A percentile compares a stretch with the other conserved stretches of the same genome.
phyloP scores from a whole-genome alignment of 176 grass and related monocot species.

The Phoenix roebelenii region DNA sequence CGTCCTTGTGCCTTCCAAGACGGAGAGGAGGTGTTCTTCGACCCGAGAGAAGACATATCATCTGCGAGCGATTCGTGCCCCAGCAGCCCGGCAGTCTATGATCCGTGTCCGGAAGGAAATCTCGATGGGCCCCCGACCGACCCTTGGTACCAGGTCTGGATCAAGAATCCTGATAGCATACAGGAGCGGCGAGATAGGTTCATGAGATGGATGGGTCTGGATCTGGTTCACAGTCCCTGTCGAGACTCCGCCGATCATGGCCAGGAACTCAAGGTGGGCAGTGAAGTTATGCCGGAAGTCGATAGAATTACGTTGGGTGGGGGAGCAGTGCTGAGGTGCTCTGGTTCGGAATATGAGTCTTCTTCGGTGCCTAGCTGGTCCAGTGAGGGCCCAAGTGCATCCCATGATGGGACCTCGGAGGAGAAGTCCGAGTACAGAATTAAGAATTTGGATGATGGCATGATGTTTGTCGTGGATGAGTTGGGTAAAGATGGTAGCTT shows the following conservation, averaged over 20 bases:
- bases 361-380: conserved; percentile 28
- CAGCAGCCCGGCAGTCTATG: conserved; percentile 22
- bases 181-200: conserved; percentile 47
- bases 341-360: conserved; percentile 5
- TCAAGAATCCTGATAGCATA: conserved; percentile 35
- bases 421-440: conserved; percentile 32
- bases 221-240: background rate
- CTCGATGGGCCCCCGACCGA: conserved; percentile 11
- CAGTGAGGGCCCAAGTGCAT: conserved; percentile 14
- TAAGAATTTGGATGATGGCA: conserved; percentile 75
- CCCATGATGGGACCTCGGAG: background rate
- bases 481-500: conserved; percentile 59
- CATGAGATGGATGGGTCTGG: conserved; percentile 41
- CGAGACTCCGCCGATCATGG: background rate
- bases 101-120: background rate
- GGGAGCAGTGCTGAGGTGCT: background rate
- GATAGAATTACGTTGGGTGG: conserved; percentile 14
- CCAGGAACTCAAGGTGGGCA: conserved; percentile 5
- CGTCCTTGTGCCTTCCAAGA: background rate
- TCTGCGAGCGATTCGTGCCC: conserved; percentile 37
- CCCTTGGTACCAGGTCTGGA: conserved; percentile 46
- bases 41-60: conserved; percentile 64
- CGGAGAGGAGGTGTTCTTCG: conserved; percentile 64
- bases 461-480: conserved; percentile 55
- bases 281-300: background rate